Conservation (phyloP, 495 filamentous ascomycete genomes). For the Cryomyces minteri region DNA sequence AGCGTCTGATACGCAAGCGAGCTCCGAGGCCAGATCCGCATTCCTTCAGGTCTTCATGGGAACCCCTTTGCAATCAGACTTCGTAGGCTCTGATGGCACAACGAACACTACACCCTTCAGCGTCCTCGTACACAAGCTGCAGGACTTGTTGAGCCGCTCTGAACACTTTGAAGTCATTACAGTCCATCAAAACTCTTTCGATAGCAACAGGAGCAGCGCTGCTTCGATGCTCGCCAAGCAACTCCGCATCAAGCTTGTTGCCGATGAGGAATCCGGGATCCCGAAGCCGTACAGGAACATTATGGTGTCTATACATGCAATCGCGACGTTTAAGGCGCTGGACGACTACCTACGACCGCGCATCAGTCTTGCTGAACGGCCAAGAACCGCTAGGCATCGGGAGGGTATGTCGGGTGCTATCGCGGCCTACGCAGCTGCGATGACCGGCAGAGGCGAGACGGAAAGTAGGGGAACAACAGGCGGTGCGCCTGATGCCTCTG, state of each 20-base stretch:
- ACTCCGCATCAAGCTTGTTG: slow-evolving; percentile 70
- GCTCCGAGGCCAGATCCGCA: slow-evolving; percentile 48
- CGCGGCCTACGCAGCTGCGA: slow-evolving; percentile 64
- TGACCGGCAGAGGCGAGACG: slow-evolving; percentile 16
- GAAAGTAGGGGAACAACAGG: slow-evolving; percentile 1
- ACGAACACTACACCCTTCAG: slow-evolving; percentile 65
- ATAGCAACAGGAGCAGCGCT: slow-evolving; percentile 80
- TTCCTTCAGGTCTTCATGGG: slow-evolving; percentile 96
- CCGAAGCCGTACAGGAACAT: slow-evolving; percentile 73
- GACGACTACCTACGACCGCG: slow-evolving; percentile 91
- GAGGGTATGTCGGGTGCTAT: slow-evolving; percentile 50
- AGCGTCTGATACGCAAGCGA: slow-evolving; percentile 27
- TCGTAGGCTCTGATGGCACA: slow-evolving; percentile 25
- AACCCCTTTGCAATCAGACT: slow-evolving; percentile 33
- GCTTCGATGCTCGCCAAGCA: slow-evolving; percentile 95
- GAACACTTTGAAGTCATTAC: slow-evolving; percentile 98
- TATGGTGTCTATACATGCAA: slow-evolving; percentile 97
- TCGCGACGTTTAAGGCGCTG: slow-evolving; percentile 91
- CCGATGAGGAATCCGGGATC: slow-evolving; percentile 80
- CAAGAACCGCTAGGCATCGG: slow-evolving; percentile 43
- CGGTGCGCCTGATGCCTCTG: slow-evolving; percentile 5
- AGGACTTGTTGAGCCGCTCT: slow-evolving; percentile 86
- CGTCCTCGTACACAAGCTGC: slow-evolving; percentile 79
- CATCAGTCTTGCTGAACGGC: slow-evolving; percentile 69
- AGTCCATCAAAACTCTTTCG: slow-evolving; percentile 80